These are phyloP conservation scores for Pugionium cornutum DNA, from an alignment of 345 rosid genomes.

Conservation along the genomic window DNA sequence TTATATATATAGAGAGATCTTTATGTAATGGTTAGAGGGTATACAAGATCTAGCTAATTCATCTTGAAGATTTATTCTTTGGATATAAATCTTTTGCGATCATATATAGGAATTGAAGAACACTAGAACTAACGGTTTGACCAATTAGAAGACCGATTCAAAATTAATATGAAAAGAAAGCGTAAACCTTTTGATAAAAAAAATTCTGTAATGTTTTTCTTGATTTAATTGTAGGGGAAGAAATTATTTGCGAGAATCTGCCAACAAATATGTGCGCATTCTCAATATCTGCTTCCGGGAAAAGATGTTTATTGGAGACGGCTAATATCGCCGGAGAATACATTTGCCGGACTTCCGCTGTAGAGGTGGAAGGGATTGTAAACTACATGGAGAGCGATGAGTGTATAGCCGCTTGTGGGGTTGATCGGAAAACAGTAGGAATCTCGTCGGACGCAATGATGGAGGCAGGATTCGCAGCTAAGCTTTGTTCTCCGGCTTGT, in stretches of 20 bases:
- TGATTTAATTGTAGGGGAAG: conserved; percentile 42
- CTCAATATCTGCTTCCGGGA: conserved; percentile 68
- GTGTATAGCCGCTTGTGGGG: conserved; percentile 79
- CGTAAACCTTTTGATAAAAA: neutral
- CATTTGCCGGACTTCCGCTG: conserved; percentile 82
- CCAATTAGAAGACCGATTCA: neutral
- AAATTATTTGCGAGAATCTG: conserved; percentile 69
- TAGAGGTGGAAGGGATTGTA: conserved; percentile 69
- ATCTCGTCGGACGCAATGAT: conserved; percentile 91
- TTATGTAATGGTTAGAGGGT: neutral
- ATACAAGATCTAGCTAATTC: neutral
- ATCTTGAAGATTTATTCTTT: neutral
- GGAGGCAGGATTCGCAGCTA: conserved; percentile 69
- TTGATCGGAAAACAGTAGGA: conserved; percentile 75
- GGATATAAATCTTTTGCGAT: neutral
- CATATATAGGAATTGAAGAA: neutral
- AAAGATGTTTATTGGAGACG: conserved; percentile 85
- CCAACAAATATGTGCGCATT: conserved; percentile 69
- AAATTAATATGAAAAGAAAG: neutral
- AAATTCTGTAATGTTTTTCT: no score
- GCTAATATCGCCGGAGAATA: conserved; percentile 51
- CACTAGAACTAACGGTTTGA: neutral
- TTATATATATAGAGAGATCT: neutral
- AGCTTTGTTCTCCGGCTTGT: conserved; percentile 81
- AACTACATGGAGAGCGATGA: conserved; percentile 74